Conservation (phyloP, 495 filamentous ascomycete species). For the Lasiosphaeria hispida region DNA sequence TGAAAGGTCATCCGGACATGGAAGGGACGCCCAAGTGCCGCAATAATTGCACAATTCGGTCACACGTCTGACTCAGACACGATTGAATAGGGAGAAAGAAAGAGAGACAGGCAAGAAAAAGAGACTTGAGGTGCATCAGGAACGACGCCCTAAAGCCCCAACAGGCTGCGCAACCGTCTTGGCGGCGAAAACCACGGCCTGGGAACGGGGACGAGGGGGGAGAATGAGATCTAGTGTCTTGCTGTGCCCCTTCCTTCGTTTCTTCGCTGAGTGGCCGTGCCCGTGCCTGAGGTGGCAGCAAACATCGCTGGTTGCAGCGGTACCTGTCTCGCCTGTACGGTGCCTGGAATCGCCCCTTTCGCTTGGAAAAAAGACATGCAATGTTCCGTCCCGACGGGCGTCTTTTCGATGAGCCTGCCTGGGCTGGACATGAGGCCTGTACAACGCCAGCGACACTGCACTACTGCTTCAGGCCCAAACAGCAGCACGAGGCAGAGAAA, state of each 20-base stretch:
- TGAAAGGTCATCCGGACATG: conserved; percentile 20
- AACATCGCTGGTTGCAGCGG: conserved; percentile 11
- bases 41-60: conserved; percentile 24
- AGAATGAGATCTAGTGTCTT: background rate
- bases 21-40: conserved; percentile 15
- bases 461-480: conserved; percentile 2
- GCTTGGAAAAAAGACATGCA: background rate
- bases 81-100: too few species aligned
- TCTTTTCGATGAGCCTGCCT: background rate
- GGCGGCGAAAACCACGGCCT: background rate
- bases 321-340: conserved; percentile 16
- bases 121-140: too few species aligned
- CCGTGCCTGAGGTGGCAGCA: conserved; percentile 1
- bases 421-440: background rate
- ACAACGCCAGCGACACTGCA: background rate
- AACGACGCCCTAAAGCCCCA: background rate
- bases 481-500: background rate
- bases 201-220: background rate
- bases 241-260: conserved; percentile 9
- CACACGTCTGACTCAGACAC: conserved; percentile 21
- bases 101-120: too few species aligned
- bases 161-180: background rate
- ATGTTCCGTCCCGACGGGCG: background rate
- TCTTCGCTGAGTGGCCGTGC: background rate
- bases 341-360: conserved; percentile 13